Evolutionary conservation across 176 grass and related monocot species (phyloP).

Genomic region (Chloris gayana): DNA sequence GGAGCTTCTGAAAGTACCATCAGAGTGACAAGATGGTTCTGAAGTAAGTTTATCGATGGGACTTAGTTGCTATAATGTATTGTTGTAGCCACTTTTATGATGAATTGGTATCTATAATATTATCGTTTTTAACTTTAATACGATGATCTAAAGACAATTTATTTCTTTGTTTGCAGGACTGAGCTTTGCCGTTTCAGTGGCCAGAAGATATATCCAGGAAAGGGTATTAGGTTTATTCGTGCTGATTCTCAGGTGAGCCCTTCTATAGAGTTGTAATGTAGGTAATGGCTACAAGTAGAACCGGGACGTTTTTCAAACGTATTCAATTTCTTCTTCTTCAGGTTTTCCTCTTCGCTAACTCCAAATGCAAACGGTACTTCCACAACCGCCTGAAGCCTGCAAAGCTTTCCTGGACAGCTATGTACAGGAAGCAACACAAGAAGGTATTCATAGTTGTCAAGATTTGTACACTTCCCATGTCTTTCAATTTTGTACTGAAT

Average conservation of each 20-base stretch:
- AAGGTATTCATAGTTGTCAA: slow-evolving; percentile 50
- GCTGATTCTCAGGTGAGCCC: slow-evolving; percentile 72
- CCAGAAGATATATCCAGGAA: slow-evolving; percentile 90
- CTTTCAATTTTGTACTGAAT: not conserved
- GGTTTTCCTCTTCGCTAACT: slow-evolving; percentile 93
- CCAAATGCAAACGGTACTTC: slow-evolving; percentile 94
- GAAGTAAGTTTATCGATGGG: slow-evolving; percentile 58
- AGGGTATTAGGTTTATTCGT: slow-evolving; percentile 86
- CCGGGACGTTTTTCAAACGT: not conserved
- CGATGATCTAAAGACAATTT: not conserved
- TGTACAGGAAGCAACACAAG: slow-evolving; percentile 97
- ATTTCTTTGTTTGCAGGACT: slow-evolving; percentile 52
- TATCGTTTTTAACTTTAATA: not conserved
- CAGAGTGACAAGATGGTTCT: slow-evolving; percentile 72
- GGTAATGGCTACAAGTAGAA: not conserved
- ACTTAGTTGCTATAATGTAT: slow-evolving; percentile 6
- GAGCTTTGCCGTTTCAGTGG: slow-evolving; percentile 97
- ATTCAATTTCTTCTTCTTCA: slow-evolving; percentile 16
- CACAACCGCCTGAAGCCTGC: slow-evolving; percentile 94
- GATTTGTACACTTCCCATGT: not conserved
- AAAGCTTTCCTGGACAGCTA: slow-evolving; percentile 92
- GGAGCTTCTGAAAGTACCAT: slow-evolving; percentile 36
- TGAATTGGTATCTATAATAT: not conserved
- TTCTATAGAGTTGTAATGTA: not conserved
- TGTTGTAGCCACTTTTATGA: not conserved